These are phyloP conservation scores for Flaveria ramosissima DNA, from an alignment of 129 eudicot genomes.

Conservation along the genomic window DNA sequence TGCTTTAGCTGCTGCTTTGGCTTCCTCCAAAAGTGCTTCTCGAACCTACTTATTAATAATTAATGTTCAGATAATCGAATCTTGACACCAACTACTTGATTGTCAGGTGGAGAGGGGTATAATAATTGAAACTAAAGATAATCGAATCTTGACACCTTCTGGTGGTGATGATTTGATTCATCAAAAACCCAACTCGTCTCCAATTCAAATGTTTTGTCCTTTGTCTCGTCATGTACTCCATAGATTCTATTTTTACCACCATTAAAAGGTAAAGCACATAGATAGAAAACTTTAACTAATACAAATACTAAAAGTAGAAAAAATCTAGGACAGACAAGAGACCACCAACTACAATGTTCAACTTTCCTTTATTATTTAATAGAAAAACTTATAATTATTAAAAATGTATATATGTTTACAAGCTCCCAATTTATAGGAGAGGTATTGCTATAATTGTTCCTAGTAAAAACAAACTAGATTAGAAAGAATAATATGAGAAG, in stretches of 20 bases:
- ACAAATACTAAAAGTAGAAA: not conserved
- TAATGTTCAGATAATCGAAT: not conserved
- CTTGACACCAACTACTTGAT: not conserved
- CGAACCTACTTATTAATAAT: constrained; percentile 60
- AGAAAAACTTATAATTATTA: not conserved
- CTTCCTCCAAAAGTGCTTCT: constrained; percentile 80
- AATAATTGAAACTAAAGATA: not conserved
- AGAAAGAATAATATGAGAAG: not conserved
- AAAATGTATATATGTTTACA: not conserved
- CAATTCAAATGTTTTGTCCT: constrained; percentile 95
- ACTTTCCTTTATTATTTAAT: not conserved
- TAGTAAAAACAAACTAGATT: not conserved
- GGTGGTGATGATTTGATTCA: constrained; percentile 93
- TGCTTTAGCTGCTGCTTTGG: constrained; percentile 86
- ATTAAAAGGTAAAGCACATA: constrained; percentile 13
- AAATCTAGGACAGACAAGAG: not conserved
- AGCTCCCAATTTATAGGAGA: not conserved
- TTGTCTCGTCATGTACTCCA: constrained; percentile 95
- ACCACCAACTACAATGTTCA: not conserved
- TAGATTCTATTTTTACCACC: constrained; percentile 65
- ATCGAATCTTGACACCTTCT: too few relatives aligned
- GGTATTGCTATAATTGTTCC: not conserved
- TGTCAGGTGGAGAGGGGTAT: not conserved
- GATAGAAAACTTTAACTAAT: constrained; percentile 1
- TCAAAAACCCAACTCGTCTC: constrained; percentile 99